Evolutionary conservation across 306 rosid genomes (phyloP).

Genomic region (Citrullus colocynthis): DNA sequence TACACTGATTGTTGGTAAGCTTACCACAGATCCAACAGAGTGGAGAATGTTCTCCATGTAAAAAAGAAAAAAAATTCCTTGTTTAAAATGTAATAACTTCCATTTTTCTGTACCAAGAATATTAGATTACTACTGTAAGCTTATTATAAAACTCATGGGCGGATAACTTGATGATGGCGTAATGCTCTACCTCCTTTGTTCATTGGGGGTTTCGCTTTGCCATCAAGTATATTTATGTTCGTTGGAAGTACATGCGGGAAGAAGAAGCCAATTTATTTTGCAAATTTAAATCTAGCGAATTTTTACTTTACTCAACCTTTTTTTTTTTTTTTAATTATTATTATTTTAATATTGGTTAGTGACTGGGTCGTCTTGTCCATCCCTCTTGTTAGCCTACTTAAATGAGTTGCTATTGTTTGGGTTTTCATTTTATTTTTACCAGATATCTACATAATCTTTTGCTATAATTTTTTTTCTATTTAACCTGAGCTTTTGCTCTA

Average conservation of each 20-base stretch:
- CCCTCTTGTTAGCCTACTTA: too few species aligned
- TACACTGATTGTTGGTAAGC: conserved; percentile 24
- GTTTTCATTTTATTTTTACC: too few species aligned
- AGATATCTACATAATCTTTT: too few species aligned
- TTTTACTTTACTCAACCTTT: neutral
- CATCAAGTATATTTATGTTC: neutral
- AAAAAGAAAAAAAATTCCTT: neutral
- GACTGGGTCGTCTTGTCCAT: too few species aligned
- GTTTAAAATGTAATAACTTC: neutral
- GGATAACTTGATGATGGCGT: neutral
- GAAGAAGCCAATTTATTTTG: neutral
- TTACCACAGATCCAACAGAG: conserved; percentile 7
- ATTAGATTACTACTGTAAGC: neutral
- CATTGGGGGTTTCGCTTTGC: neutral
- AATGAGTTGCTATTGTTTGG: too few species aligned
- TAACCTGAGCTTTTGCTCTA: too few species aligned
- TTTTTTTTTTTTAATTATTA: too few species aligned
- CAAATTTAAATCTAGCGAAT: neutral
- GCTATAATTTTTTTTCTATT: too few species aligned
- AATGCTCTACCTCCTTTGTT: neutral
- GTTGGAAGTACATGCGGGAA: neutral
- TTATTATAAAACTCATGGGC: neutral
- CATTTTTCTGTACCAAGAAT: conserved; percentile 4
- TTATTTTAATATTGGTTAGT: too few species aligned
- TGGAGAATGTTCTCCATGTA: conserved; percentile 6